phyloP scores from a whole-genome alignment of 2,329 filamentous ascomycete species.

The Aureobasidium uvarum region DNA sequence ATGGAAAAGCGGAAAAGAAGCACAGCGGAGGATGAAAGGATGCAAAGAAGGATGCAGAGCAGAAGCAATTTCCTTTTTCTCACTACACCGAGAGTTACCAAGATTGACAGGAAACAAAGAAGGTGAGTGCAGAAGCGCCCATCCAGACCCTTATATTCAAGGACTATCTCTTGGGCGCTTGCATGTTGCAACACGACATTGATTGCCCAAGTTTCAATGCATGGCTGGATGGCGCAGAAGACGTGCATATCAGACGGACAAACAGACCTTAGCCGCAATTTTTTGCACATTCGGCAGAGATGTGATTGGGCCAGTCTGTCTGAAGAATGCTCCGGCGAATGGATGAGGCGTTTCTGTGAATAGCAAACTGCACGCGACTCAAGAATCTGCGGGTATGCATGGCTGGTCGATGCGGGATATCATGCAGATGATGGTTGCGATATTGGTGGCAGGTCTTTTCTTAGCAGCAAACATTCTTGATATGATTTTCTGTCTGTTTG shows the following conservation, averaged over 20 bases:
- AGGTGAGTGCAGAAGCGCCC: conserved; percentile 9
- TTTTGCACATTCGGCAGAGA: not conserved
- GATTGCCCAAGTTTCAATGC: not conserved
- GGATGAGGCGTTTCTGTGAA: conserved; percentile 2
- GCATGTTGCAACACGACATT: not conserved
- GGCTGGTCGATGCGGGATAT: conserved; percentile 5
- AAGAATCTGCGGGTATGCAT: conserved; percentile 11
- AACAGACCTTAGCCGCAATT: conserved; percentile 3
- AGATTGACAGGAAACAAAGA: conserved; percentile 6
- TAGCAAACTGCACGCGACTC: conserved; percentile 19
- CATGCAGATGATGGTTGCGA: not conserved
- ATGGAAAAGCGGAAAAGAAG: conserved; percentile 11
- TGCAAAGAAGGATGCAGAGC: conserved; percentile 16
- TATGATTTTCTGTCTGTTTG: not conserved
- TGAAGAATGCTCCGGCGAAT: not conserved
- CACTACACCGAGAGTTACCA: not conserved
- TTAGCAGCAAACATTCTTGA: conserved; percentile 5
- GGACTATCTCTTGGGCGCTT: not conserved
- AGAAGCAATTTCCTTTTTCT: not conserved
- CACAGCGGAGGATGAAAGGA: conserved; percentile 14
- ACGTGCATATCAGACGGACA: conserved; percentile 1
- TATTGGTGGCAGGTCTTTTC: conserved; percentile 15
- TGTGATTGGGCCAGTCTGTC: conserved; percentile 1
- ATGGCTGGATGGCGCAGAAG: conserved; percentile 3
- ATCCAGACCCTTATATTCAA: conserved; percentile 9